Evolutionary conservation across 208 protist species (phyloP), one percentile per base, ranked within the genome.

Genomic region (Crithidia bombi): DNA sequence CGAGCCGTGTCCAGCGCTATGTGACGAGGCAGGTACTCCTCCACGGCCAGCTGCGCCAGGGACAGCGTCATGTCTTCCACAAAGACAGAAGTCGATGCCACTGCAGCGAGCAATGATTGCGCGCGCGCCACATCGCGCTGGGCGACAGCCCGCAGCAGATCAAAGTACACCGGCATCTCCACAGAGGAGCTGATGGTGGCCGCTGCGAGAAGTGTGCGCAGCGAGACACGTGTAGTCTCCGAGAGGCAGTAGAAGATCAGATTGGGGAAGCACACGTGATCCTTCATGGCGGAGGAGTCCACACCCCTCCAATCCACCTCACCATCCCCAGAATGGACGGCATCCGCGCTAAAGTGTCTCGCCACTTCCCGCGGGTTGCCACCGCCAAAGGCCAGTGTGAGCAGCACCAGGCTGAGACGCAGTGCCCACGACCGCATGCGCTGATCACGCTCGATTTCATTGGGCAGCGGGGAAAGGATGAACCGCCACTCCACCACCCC

Each of bases 1-100:
- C 69, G 77, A 33, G 82, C 80, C 32, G 80, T 23, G 41, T 86
- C 79, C 1, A 77, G 49, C 23, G 89, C 32, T 0, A 85, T 65
- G 74, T 86, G 80, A 6, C 66, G 74, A 12, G 65, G 61, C 59
- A 87, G 59, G 46, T 61, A 47, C 32, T 25, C 3, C 15, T 38
- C 15, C 36, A 65, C 57, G 5, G 65, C 58, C n/a, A n/a, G 30
- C 50, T 33, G 55, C 17, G 73, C 77, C 12, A 71, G 10, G 33
- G 25, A 25, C 43, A 63, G 21, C 1, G 73, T 68, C 58, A 66
- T 47, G 25, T 74, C 75, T 14, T 36, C 41, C 10, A 55, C 50
- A 19, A 69, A 57, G 11, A 52, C 25, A 14, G 65, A 3, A 5
- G 50, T 17, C 28, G 35, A 79, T 44, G 26, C 59, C n/a, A n/a